These are phyloP conservation scores for Monosporozyma servazzii DNA, from an alignment of 805 yeast species.

Conservation along the genomic window DNA sequence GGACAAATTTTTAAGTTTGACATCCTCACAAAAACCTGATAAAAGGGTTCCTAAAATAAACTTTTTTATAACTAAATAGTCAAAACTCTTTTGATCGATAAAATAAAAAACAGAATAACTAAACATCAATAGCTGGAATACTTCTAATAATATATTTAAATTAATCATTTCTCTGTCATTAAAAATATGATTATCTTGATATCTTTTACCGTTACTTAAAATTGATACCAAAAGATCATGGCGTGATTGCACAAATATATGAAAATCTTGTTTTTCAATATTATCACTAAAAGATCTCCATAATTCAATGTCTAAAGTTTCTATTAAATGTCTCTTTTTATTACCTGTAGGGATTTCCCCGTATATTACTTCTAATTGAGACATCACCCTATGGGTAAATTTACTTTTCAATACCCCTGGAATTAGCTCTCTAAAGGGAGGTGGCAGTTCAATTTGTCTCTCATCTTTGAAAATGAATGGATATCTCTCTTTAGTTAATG, in stretches of 20 bases:
- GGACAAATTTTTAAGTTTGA: neutral
- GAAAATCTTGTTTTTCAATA: neutral
- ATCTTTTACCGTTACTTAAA: neutral
- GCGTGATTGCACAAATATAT: neutral
- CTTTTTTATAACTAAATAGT: neutral
- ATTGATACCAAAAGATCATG: neutral
- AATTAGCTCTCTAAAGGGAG: neutral
- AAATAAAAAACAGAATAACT: conserved; percentile 11
- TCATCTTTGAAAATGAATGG: conserved; percentile 8
- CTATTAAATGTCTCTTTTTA: neutral
- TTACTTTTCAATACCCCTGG: neutral
- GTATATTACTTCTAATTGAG: neutral
- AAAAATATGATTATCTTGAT: neutral
- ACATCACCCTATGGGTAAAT: neutral
- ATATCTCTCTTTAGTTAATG: conserved; percentile 17
- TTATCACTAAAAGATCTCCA: neutral
- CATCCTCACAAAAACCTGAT: neutral
- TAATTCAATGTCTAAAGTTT: neutral
- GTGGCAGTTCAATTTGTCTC: neutral
- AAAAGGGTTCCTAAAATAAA: neutral
- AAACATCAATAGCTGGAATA: conserved; percentile 15
- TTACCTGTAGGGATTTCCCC: neutral
- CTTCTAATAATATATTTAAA: conserved; percentile 6
- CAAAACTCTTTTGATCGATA: neutral
- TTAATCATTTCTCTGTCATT: neutral